phyloP scores from a whole-genome alignment of 352 stramenopile species.

The Pythium rishiriense region DNA sequence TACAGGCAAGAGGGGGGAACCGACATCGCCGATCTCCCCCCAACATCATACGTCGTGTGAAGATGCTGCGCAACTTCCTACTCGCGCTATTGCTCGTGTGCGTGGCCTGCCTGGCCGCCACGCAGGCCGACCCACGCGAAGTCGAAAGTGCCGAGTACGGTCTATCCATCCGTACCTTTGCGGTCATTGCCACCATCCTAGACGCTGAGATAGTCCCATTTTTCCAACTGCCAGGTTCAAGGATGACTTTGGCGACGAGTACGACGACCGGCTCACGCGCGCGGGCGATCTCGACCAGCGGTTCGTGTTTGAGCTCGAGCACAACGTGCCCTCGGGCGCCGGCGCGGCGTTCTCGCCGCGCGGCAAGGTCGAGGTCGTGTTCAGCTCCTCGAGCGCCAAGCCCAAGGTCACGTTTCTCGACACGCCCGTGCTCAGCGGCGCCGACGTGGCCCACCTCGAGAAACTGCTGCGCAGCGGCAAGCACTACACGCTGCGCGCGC shows the following conservation, averaged over 20 bases:
- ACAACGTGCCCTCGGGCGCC: conserved; percentile 40
- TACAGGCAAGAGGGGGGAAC: not conserved
- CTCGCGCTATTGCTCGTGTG: conserved; percentile 37
- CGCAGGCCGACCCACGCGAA: conserved; percentile 51
- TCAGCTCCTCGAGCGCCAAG: conserved; percentile 49
- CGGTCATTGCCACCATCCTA: not conserved
- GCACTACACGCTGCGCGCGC: conserved; percentile 71
- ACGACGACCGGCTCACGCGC: conserved; percentile 42
- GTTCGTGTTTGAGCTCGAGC: conserved; percentile 67
- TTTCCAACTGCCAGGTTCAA: conserved; percentile 43
- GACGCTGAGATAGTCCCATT: conserved; percentile 16
- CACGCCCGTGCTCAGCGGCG: conserved; percentile 41
- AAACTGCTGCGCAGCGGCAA: conserved; percentile 44
- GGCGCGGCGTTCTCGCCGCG: conserved; percentile 43
- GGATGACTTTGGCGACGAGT: conserved; percentile 69
- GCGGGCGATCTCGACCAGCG: conserved; percentile 41
- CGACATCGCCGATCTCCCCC: not conserved
- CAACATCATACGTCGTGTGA: not conserved
- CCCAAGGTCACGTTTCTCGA: conserved; percentile 61
- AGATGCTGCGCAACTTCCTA: conserved; percentile 30
- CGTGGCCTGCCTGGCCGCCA: conserved; percentile 19
- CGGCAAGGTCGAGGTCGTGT: conserved; percentile 63
- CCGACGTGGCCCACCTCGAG: conserved; percentile 52
- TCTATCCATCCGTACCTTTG: not conserved
- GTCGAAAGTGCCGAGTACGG: conserved; percentile 64